Conservation (phyloP, 2,329 filamentous ascomycete genomes). For the Fusarium chlamydosporum region DNA sequence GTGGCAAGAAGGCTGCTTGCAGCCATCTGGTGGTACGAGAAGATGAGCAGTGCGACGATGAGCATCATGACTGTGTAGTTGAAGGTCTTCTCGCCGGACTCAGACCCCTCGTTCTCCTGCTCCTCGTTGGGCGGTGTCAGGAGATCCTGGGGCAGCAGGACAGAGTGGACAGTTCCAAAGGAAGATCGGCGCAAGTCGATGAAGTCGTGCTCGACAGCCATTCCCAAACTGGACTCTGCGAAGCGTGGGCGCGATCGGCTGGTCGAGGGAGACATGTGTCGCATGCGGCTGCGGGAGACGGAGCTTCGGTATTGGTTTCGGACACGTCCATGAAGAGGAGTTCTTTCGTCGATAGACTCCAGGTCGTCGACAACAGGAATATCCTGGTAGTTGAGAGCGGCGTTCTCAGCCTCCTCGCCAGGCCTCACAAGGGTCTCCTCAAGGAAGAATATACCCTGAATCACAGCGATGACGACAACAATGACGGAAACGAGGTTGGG, state of each 20-base stretch:
- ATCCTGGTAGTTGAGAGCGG: conserved; percentile 40
- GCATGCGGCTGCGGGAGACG: conserved; percentile 26
- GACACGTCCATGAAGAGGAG: conserved; percentile 38
- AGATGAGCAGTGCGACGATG: conserved; percentile 57
- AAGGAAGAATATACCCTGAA: conserved; percentile 75
- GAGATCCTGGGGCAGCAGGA: conserved; percentile 51
- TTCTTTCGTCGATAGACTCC: conserved; percentile 39
- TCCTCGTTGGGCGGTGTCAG: conserved; percentile 36
- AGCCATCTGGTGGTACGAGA: conserved; percentile 64
- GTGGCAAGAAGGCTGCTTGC: conserved; percentile 60
- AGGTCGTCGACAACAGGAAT: conserved; percentile 41
- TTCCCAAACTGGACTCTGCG: conserved; percentile 43
- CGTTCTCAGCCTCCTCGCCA: background rate
- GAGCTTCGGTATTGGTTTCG: conserved; percentile 29
- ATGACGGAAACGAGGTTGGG: conserved; percentile 68
- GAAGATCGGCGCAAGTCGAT: conserved; percentile 53
- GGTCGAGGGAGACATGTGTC: conserved; percentile 36
- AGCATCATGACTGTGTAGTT: conserved; percentile 57
- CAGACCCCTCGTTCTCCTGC: conserved; percentile 24
- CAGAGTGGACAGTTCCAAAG: conserved; percentile 61
- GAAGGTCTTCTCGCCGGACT: conserved; percentile 50
- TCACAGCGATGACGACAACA: conserved; percentile 74
- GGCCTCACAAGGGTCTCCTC: conserved; percentile 57
- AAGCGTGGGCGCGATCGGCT: conserved; percentile 42
- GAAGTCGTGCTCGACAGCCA: conserved; percentile 44